phyloP scores from a whole-genome alignment of 352 stramenopile genomes.

The Phytophthora ohioensis region DNA sequence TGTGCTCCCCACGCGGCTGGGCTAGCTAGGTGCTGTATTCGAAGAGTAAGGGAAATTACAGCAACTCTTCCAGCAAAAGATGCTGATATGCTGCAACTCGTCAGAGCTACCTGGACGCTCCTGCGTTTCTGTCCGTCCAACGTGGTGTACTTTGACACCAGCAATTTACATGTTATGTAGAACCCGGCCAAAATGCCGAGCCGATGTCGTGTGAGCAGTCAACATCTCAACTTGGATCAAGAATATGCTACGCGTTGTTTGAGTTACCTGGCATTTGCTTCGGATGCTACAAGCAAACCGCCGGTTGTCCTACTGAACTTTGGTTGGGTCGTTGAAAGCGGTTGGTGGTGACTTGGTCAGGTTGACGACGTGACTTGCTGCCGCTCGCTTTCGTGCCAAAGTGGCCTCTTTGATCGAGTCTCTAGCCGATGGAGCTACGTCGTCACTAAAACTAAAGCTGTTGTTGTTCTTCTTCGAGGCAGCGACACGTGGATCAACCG shows the following conservation, averaged over 20 bases:
- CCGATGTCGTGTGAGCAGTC: neutral
- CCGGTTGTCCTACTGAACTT: conserved; percentile 20
- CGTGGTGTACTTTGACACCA: neutral
- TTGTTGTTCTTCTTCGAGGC: conserved; percentile 45
- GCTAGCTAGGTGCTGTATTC: conserved; percentile 3
- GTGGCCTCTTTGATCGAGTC: conserved; percentile 24
- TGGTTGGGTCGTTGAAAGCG: conserved; percentile 16
- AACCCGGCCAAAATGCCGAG: neutral
- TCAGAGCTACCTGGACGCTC: neutral
- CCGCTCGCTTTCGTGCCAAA: conserved; percentile 27
- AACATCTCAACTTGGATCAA: conserved; percentile 12
- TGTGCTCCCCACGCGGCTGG: conserved; percentile 46
- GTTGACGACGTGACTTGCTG: conserved; percentile 18
- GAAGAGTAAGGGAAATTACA: too few species aligned
- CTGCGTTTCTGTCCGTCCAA: neutral
- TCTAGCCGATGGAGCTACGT: neutral
- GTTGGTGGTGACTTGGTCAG: conserved; percentile 12
- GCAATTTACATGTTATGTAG: neutral
- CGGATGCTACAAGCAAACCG: neutral
- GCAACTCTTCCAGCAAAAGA: too few species aligned
- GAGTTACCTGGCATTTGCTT: neutral
- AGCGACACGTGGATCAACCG: conserved; percentile 28
- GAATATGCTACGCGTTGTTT: conserved; percentile 14
- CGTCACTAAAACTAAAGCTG: conserved; percentile 13
- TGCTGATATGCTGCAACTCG: neutral